These are phyloP conservation scores for Dendrobium huoshanense DNA, from an alignment of 106 monocot genomes.

Conservation along the genomic window DNA sequence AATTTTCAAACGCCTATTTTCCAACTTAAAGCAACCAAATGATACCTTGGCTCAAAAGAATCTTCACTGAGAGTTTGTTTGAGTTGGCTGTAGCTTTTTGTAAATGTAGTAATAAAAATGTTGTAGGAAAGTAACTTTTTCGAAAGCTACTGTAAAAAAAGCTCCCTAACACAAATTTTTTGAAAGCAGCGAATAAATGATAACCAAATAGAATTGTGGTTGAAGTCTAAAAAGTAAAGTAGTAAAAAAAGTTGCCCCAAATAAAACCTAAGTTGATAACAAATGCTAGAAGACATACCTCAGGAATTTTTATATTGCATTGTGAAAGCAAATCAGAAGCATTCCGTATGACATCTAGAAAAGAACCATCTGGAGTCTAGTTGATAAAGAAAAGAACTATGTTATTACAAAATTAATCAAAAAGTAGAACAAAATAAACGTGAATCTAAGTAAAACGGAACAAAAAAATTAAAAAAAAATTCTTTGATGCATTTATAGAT, in stretches of 20 bases:
- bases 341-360: conserved; percentile 92
- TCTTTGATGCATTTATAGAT: background rate
- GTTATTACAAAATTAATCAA: too few relatives aligned
- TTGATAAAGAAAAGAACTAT: background rate
- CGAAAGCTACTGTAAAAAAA: background rate
- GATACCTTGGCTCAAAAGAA: too few relatives aligned
- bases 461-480: background rate
- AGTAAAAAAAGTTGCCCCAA: too few relatives aligned
- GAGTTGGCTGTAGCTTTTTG: too few relatives aligned
- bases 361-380: conserved; percentile 95
- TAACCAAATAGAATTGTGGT: too few relatives aligned
- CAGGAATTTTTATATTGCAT: conserved; percentile 67
- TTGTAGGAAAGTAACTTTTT: background rate
- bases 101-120: background rate
- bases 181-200: background rate
- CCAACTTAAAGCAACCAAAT: too few relatives aligned
- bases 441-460: background rate
- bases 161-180: background rate
- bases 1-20: too few relatives aligned
- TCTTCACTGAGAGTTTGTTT: too few relatives aligned
- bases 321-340: conserved; percentile 69
- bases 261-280: background rate
- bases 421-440: background rate
- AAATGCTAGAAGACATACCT: conserved; percentile 35
- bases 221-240: too few relatives aligned